A percentile compares a stretch with the other conserved stretches of the same genome.
Conservation (phyloP, 1,284 basidiomycete species). For the Lentinus polychrous region DNA sequence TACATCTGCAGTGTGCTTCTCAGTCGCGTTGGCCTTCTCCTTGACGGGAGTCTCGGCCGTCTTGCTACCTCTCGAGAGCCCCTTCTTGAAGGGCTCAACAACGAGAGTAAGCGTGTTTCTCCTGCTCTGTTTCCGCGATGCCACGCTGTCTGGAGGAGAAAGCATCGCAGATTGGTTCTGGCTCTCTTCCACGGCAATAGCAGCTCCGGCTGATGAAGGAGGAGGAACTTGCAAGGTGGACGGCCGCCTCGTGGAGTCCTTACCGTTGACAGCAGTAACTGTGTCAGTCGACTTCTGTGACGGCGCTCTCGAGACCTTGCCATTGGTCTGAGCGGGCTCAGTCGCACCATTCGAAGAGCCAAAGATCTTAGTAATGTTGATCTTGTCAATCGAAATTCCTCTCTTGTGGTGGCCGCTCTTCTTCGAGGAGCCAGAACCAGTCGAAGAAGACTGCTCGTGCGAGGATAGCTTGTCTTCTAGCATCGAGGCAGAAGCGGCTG, state of each 20-base stretch:
- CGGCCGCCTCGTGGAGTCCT: constrained; percentile 21
- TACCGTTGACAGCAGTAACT: constrained; percentile 15
- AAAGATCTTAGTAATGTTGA: constrained; percentile 64
- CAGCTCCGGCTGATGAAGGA: constrained; percentile 14
- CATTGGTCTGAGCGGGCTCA: constrained; percentile 17
- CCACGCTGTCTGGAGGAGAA: constrained; percentile 21
- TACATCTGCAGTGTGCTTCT: constrained; percentile 15
- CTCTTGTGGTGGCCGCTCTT: constrained; percentile 41
- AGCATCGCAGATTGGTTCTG: constrained; percentile 22
- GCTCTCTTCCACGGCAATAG: constrained; percentile 19
- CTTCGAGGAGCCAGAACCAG: constrained; percentile 32
- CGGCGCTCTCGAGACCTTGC: constrained; percentile 30
- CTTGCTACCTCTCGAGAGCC: constrained; percentile 34
- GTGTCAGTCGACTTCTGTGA: constrained; percentile 33
- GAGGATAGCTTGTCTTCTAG: constrained; percentile 25
- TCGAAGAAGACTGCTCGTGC: constrained; percentile 19
- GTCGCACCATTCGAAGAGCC: constrained; percentile 18
- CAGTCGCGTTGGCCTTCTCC: constrained; percentile 22
- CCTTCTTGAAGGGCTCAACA: constrained; percentile 68
- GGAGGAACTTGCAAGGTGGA: constrained; percentile 29
- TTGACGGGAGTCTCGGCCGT: constrained; percentile 27
- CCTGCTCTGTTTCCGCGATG: constrained; percentile 49
- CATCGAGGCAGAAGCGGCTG: constrained; percentile 12
- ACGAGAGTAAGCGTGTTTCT: constrained; percentile 79
- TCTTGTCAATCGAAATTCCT: constrained; percentile 68